Base-by-base conservation (phyloP, 2,329 filamentous ascomycete genomes). In the Trichoderma harzianum region DNA sequence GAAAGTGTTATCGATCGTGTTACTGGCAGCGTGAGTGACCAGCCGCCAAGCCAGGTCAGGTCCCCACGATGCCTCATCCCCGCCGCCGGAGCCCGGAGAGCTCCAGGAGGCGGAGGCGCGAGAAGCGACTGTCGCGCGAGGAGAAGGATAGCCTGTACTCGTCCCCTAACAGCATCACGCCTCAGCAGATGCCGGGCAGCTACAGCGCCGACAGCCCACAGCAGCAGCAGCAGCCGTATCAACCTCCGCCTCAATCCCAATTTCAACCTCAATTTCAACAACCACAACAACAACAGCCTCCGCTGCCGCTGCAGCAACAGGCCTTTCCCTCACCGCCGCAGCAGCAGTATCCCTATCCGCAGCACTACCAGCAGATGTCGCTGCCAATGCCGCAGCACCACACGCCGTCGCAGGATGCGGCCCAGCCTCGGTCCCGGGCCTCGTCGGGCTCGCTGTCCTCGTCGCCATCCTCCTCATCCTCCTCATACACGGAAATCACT, bases 401-500 rank as follows among this genome's bases (percentile, higher is more conserved):
- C 39, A 34, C 66, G 30, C 47, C 57, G 5, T 30, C 67, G 39
- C 67, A 62, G 21, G 64, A 58, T 62, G 57, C 53, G 26, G 57
- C 24, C 67, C 65, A 72, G 58, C 67, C 72, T 39, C 75, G 73
- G 61, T 75, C 74, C 60, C 67, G 80, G 53, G 77, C 80, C 8
- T 78, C 78, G 34, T 82, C 81, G 21, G 78, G 79, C 67, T 83
- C 83, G 32, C 87, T 84, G 24, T 78, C 79, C 32, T 88, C 84
- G 26, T 65, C 72, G 26, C 58, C 36, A 70, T 89, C 85, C 47
- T 86, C 86, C 55, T 86, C 86, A 51, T 87, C 86, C 18, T 86
- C 86, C 18, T 91, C 90, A 2, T 84, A 90, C 70, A 80, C 93
- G 69, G 91, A 93, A 76, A 90, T 93, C 67, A 92, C 91, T 63